phyloP scores from a whole-genome alignment of 2,329 filamentous ascomycete species.

The Laburnicola sp. region DNA sequence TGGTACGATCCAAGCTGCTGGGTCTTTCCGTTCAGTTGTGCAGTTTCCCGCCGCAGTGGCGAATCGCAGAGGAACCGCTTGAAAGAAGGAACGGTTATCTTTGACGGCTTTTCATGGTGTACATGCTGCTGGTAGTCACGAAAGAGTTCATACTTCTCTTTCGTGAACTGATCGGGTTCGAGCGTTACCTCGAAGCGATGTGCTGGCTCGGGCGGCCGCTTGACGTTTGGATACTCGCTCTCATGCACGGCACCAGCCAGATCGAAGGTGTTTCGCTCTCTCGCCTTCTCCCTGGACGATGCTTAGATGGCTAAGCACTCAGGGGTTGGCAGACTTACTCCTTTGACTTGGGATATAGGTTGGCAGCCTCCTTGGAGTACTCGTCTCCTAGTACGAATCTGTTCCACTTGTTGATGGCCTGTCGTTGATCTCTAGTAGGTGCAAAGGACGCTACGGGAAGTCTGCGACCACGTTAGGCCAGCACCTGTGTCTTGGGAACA shows the following conservation, averaged over 20 bases:
- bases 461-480: slow-evolving; percentile 42
- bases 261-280: slow-evolving; percentile 68
- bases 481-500: background rate
- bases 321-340: slow-evolving; percentile 51
- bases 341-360: slow-evolving; percentile 67
- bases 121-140: slow-evolving; percentile 75
- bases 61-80: slow-evolving; percentile 74
- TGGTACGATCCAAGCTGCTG: slow-evolving; percentile 73
- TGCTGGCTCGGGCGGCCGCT: slow-evolving; percentile 64
- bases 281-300: slow-evolving; percentile 56
- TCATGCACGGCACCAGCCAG: slow-evolving; percentile 70
- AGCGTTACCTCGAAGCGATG: slow-evolving; percentile 71
- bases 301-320: background rate
- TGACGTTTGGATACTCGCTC: slow-evolving; percentile 60
- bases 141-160: slow-evolving; percentile 74
- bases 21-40: slow-evolving; percentile 53
- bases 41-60: slow-evolving; percentile 58
- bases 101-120: slow-evolving; percentile 65
- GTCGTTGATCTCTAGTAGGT: slow-evolving; percentile 71
- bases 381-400: slow-evolving; percentile 68
- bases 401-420: slow-evolving; percentile 77
- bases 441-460: slow-evolving; percentile 68
- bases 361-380: slow-evolving; percentile 67
- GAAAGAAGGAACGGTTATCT: slow-evolving; percentile 66
- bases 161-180: slow-evolving; percentile 69